These are phyloP conservation scores for Dictyostelium intermedium DNA, from an alignment of 78 protist genomes.

Conservation along the genomic window DNA sequence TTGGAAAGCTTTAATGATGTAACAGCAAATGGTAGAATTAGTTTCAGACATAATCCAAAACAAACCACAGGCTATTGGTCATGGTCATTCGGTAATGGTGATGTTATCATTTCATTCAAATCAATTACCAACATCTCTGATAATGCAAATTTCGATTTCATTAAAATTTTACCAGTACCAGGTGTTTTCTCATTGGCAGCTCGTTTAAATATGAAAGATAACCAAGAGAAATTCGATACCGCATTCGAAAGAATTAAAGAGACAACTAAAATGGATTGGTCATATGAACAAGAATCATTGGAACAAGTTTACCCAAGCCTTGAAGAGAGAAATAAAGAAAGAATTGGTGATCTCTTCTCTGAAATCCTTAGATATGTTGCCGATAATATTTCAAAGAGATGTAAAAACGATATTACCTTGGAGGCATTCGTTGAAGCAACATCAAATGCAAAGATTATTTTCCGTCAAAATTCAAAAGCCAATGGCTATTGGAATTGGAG, in stretches of 20 bases:
- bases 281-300: conserved; percentile 20
- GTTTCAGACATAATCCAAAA: conserved; percentile 17
- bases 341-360: conserved; percentile 1
- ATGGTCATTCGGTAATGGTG: conserved; percentile 9
- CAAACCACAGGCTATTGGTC: conserved; percentile 26
- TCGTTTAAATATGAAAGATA: conserved; percentile 14
- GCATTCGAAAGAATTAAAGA: conserved; percentile 15
- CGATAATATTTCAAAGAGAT: conserved; percentile 11
- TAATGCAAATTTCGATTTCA: neutral
- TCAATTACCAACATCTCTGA: neutral
- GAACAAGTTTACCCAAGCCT: conserved; percentile 20
- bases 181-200: conserved; percentile 35
- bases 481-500: conserved; percentile 4
- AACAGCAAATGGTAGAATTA: conserved; percentile 7
- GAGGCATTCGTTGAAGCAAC: conserved; percentile 51
- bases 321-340: neutral
- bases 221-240: conserved; percentile 17
- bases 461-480: neutral
- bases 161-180: conserved; percentile 42
- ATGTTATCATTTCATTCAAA: conserved; percentile 1
- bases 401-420: neutral
- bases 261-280: conserved; percentile 20
- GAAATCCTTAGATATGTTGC: neutral
- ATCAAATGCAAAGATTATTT: neutral
- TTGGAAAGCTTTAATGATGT: conserved; percentile 37